Evolutionary conservation across 2,329 filamentous ascomycete species (phyloP).

Genomic region (Macrophomina pseudophaseolina): DNA sequence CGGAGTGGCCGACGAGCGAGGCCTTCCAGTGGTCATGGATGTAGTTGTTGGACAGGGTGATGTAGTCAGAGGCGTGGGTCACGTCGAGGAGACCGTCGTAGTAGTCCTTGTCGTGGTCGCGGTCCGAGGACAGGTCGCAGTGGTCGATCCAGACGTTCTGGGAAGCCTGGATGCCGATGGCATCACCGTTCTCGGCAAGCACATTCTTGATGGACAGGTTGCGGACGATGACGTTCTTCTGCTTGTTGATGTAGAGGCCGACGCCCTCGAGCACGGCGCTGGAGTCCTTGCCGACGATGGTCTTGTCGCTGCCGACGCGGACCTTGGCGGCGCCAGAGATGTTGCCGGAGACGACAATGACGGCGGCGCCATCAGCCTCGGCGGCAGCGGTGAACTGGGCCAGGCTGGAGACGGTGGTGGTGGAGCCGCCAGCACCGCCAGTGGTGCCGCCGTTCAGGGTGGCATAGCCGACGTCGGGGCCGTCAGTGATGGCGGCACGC

Average conservation of each 20-base stretch:
- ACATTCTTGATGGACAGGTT: conserved; percentile 62
- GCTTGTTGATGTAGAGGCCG: conserved; percentile 55
- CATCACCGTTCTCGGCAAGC: conserved; percentile 54
- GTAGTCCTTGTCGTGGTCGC: conserved; percentile 68
- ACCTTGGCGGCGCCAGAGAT: conserved; percentile 52
- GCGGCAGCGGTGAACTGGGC: conserved; percentile 53
- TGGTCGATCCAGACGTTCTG: conserved; percentile 70
- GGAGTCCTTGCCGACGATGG: conserved; percentile 56
- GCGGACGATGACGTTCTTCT: conserved; percentile 61
- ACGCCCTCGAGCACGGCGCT: conserved; percentile 52
- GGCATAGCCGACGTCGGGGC: conserved; percentile 39
- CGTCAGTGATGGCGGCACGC: conserved; percentile 38
- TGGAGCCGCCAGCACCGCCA: conserved; percentile 45
- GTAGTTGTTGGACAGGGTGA: conserved; percentile 61
- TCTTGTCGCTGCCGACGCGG: conserved; percentile 56
- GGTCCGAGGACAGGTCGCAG: conserved; percentile 66
- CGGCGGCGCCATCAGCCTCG: conserved; percentile 48
- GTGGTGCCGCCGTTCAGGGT: conserved; percentile 45
- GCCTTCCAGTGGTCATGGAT: conserved; percentile 67
- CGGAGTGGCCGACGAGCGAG: conserved; percentile 64
- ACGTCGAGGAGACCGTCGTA: conserved; percentile 71
- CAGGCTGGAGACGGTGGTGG: conserved; percentile 41
- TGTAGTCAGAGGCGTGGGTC: conserved; percentile 66
- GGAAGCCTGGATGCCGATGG: conserved; percentile 55
- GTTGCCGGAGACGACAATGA: conserved; percentile 55